Evolutionary conservation across 805 yeast genomes (phyloP).

Genomic region (Sugiyamaella boreocaroliniensis): DNA sequence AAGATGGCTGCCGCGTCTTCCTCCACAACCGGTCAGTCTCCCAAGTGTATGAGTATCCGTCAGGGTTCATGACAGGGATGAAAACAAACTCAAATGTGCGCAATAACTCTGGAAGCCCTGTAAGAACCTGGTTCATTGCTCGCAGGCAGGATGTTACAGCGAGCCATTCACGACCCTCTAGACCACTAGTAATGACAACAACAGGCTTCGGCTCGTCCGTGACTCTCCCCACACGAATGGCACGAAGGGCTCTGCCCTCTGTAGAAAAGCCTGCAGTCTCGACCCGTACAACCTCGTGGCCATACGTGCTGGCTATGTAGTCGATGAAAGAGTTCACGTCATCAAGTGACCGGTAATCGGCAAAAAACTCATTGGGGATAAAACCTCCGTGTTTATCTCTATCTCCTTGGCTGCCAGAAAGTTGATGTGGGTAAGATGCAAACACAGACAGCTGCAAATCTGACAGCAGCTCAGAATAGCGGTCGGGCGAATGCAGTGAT

Average conservation of each 20-base stretch:
- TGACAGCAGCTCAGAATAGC: constrained; percentile 16
- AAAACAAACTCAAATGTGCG: constrained; percentile 63
- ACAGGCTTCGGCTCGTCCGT: constrained; percentile 40
- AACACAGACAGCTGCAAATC: constrained; percentile 27
- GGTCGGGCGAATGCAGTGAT: constrained; percentile 12
- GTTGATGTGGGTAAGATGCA: constrained; percentile 18
- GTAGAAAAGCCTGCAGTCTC: constrained; percentile 69
- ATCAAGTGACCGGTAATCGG: constrained; percentile 58
- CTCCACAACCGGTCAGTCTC: constrained; percentile 75
- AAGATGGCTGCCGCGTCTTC: constrained; percentile 76
- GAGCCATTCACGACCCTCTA: constrained; percentile 90
- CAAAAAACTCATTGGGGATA: constrained; percentile 46
- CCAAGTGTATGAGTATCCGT: constrained; percentile 87
- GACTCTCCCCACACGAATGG: constrained; percentile 48
- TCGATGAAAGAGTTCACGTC: constrained; percentile 71
- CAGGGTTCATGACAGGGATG: constrained; percentile 83
- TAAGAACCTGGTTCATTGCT: constrained; percentile 42
- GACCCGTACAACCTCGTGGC: constrained; percentile 49
- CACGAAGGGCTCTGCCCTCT: constrained; percentile 67
- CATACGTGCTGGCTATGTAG: constrained; percentile 51
- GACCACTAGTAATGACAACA: constrained; percentile 72
- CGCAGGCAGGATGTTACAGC: constrained; percentile 64
- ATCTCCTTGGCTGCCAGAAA: no score
- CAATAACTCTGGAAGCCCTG: constrained; percentile 33
- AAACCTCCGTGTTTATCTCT: background rate